Conservation (phyloP, 495 filamentous ascomycete species). For the Neurospora sp. region DNA sequence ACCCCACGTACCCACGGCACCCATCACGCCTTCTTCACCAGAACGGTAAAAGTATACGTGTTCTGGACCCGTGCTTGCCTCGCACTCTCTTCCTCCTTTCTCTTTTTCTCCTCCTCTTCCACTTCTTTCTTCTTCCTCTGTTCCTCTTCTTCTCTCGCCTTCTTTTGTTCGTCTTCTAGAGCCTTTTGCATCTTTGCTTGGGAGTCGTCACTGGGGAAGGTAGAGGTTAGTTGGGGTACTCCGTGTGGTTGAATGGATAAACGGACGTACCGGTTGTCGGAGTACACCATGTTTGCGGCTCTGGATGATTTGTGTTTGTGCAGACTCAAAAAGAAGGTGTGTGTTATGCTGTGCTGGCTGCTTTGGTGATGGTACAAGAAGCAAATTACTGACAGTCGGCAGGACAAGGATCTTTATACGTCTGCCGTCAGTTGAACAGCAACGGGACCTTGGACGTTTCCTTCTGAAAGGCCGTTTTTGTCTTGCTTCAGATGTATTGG, state of each 20-base stretch:
- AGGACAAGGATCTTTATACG: not conserved
- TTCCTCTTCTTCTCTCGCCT: not conserved
- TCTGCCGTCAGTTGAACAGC: not conserved
- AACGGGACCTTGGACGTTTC: not conserved
- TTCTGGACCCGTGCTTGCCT: not conserved
- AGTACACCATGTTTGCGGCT: not conserved
- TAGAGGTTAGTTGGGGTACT: not conserved
- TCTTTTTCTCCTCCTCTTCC: not conserved
- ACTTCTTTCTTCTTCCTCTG: not conserved
- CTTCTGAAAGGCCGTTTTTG: not conserved
- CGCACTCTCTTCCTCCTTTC: not conserved
- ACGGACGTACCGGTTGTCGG: not conserved
- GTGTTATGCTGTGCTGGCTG: not conserved
- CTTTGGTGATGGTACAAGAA: not conserved
- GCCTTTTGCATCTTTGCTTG: not conserved
- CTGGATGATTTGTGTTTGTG: not conserved
- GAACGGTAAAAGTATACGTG: not conserved
- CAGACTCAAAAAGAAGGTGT: not conserved
- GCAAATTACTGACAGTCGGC: not conserved
- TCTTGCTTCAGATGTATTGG: not conserved
- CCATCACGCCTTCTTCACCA: not conserved
- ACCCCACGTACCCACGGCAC: not conserved
- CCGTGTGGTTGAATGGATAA: too few relatives aligned
- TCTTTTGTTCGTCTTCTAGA: not conserved
- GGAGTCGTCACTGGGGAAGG: not conserved